Percentiles rank a stretch among this genome's conserved stretches.
phyloP scores from a whole-genome alignment of 106 monocot species.

The Amphibolis antarctica region DNA sequence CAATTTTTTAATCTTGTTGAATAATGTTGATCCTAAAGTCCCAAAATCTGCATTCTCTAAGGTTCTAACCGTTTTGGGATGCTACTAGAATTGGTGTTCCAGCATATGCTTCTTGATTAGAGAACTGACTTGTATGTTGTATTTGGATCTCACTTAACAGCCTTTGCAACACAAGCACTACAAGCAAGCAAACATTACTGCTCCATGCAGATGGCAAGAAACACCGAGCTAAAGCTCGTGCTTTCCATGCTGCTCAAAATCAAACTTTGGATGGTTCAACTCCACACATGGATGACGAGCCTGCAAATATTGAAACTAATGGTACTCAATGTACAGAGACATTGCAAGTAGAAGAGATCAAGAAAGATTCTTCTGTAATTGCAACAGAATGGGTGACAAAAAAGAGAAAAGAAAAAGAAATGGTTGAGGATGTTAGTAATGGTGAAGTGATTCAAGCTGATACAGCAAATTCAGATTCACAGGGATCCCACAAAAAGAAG shows the following conservation, averaged over 20 bases:
- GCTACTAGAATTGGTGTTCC: neutral
- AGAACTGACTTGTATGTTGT: neutral
- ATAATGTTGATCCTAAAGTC: no score
- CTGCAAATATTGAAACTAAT: conserved; percentile 18
- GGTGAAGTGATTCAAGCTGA: conserved; percentile 52
- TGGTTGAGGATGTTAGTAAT: conserved; percentile 13
- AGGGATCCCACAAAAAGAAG: conserved; percentile 18
- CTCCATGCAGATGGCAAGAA: conserved; percentile 97
- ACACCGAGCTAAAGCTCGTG: conserved; percentile 88
- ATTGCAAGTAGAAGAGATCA: neutral
- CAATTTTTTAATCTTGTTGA: no score
- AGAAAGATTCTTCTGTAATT: neutral
- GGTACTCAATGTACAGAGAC: conserved; percentile 18
- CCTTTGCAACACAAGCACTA: conserved; percentile 81
- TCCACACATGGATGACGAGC: conserved; percentile 11
- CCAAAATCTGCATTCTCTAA: no score
- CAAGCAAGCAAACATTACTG: conserved; percentile 81
- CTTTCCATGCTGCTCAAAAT: conserved; percentile 77
- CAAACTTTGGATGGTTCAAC: conserved; percentile 22
- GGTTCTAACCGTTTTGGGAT: no score
- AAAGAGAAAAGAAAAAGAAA: conserved; percentile 15
- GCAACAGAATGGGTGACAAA: conserved; percentile 5
- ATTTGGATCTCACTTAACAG: conserved; percentile 11
- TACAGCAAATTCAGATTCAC: neutral
- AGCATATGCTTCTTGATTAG: neutral